These are phyloP conservation scores for Solanum bukasovii DNA, from an alignment of 257 asterid species.

Conservation along the genomic window DNA sequence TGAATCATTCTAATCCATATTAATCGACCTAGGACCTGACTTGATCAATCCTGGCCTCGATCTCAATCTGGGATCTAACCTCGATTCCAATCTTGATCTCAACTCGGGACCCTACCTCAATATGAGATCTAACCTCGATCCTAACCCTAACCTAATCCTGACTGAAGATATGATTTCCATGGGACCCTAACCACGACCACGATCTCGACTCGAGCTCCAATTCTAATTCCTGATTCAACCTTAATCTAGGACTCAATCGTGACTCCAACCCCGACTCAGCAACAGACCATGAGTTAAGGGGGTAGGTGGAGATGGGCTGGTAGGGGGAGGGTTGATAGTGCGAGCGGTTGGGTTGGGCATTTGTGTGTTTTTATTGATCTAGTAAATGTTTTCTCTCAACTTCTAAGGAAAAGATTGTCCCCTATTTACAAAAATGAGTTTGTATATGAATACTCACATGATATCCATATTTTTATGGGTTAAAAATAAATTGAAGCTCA, in stretches of 20 bases:
- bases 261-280: neutral
- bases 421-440: neutral
- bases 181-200: neutral
- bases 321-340: neutral
- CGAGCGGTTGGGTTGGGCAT: neutral
- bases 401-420: too few species aligned
- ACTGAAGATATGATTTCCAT: too few species aligned
- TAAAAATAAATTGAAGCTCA: neutral
- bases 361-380: neutral
- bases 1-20: neutral
- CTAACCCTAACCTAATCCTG: fast-evolving
- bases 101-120: too few species aligned
- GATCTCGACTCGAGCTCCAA: neutral
- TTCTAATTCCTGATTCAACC: neutral
- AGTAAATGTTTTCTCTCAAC: neutral
- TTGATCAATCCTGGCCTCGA: neutral
- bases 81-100: too few species aligned
- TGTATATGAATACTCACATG: neutral
- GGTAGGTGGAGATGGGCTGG: neutral
- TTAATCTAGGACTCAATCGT: neutral
- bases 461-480: neutral
- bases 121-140: neutral
- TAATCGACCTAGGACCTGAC: neutral
- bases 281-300: neutral
- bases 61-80: neutral